Evolutionary conservation across 371 early-diverging fungal genomes (phyloP), one percentile per base, ranked within the genome.

Genomic region (Circinella minor): DNA sequence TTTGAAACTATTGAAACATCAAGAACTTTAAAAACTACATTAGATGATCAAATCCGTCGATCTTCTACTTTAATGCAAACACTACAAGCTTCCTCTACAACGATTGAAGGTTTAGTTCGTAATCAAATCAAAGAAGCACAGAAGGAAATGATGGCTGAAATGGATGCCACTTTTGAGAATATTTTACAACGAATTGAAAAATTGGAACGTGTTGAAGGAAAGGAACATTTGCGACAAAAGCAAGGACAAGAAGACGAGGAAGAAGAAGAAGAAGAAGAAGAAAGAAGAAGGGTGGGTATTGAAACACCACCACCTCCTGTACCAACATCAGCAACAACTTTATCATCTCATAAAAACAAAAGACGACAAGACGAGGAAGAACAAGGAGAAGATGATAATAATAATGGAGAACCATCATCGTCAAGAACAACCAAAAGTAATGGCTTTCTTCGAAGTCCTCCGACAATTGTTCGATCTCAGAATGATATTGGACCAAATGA

Each of bases 21-120:
- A 3, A 79, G 84, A 3, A 83, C 81, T 1, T 78, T 94, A 17
- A 87, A 89, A 55, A 60, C 76, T 3, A 90, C 91, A 1, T 76
- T 94, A 68, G 90, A 91, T 70, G 93, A 92, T 61, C 93, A 57
- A 76, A 88, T 94, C 55, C 86, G 94, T 18, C 86, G 88, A 18
- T 90, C 92, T 4, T 82, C 91, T 1, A 84, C 91, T 4, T 71
- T 94, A 47, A 86, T 94, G n/a, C 92, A 93, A 68, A 92, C 93
- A 3, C 77, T 94, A 36, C 92, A 91, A 71, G 84, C 90, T 7
- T 85, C 88, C 13, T 86, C 89, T 3, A 86, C 88, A 14, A 92
- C 92, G 79, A 89, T 94, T 65, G 94, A 94, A 71, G 88, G 88
- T 4, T 78, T 94, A 55, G 90, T 93, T 18, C 83, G 91, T 11